Percentiles rank a stretch among this genome's conserved stretches.
Evolutionary conservation across 2,329 filamentous ascomycete genomes (phyloP).

Genomic region (Pezicula radicicola): DNA sequence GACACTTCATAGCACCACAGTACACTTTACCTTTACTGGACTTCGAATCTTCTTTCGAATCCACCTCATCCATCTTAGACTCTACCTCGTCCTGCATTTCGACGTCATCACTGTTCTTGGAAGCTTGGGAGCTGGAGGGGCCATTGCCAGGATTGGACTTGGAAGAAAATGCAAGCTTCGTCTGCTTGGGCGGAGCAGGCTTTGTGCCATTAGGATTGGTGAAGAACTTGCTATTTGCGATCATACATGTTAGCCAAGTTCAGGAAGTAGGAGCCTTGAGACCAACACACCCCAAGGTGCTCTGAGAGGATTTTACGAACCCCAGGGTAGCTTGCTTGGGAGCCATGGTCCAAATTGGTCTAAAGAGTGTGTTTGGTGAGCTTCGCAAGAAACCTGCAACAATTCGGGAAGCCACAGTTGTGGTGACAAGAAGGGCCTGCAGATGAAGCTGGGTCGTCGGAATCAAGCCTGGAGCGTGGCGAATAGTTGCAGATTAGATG

Average conservation of each 20-base stretch:
- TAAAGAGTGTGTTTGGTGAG: slow-evolving; percentile 13
- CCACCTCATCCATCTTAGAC: slow-evolving; percentile 15
- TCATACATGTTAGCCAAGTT: slow-evolving; percentile 11
- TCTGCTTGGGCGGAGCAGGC: slow-evolving; percentile 65
- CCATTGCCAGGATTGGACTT: slow-evolving; percentile 37
- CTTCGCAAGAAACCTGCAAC: slow-evolving; percentile 8
- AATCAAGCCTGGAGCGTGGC: not conserved
- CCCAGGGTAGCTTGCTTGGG: slow-evolving; percentile 72
- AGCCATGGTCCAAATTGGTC: slow-evolving; percentile 25
- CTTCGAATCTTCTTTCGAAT: slow-evolving; percentile 23
- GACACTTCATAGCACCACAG: not conserved
- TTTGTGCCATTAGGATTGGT: slow-evolving; percentile 59
- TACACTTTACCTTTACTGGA: slow-evolving; percentile 8
- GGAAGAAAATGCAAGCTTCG: slow-evolving; percentile 73
- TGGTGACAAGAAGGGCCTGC: not conserved
- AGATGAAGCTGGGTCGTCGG: too few relatives aligned
- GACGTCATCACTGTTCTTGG: slow-evolving; percentile 20
- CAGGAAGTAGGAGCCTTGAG: slow-evolving; percentile 10
- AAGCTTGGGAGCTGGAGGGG: slow-evolving; percentile 20
- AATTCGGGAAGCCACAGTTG: slow-evolving; percentile 28
- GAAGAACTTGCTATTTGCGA: slow-evolving; percentile 74
- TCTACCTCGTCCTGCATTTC: slow-evolving; percentile 22
- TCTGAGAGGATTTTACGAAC: slow-evolving; percentile 78
- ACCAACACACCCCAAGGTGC: slow-evolving; percentile 65
- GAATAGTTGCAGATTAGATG: too few relatives aligned